Percentiles rank a stretch among this genome's conserved stretches.
These are phyloP conservation scores for Globomyces pollinis-pini DNA, from an alignment of 192 early-diverging fungal species.

Conservation along the genomic window DNA sequence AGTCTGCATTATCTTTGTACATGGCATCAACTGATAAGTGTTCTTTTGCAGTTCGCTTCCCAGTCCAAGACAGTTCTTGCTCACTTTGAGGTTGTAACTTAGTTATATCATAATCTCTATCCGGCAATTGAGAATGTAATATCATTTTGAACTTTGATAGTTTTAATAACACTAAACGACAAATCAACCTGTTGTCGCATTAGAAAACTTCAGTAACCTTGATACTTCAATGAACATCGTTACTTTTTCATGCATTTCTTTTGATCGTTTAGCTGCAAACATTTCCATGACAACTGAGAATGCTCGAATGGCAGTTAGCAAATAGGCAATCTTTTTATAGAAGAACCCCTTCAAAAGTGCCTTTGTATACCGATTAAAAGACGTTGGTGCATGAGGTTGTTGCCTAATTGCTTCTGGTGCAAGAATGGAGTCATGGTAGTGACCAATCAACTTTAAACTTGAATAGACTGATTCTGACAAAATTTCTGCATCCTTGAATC, in stretches of 20 bases:
- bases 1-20: constrained; percentile 12
- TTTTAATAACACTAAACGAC: constrained; percentile 39
- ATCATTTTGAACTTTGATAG: constrained; percentile 50
- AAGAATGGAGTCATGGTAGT: constrained; percentile 71
- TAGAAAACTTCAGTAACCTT: not conserved
- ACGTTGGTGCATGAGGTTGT: constrained; percentile 14
- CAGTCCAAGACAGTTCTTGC: constrained; percentile 33
- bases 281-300: constrained; percentile 72
- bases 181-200: constrained; percentile 55
- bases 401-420: constrained; percentile 31
- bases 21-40: constrained; percentile 36
- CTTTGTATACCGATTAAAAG: constrained; percentile 69
- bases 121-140: constrained; percentile 49
- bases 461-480: constrained; percentile 65
- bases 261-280: constrained; percentile 59
- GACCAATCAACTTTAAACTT: constrained; percentile 2
- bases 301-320: constrained; percentile 64
- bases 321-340: constrained; percentile 52
- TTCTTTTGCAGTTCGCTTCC: constrained; percentile 42
- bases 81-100: constrained; percentile 14
- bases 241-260: constrained; percentile 18
- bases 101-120: constrained; percentile 59
- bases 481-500: constrained; percentile 88
- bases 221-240: not conserved
- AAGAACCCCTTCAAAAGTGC: constrained; percentile 41